phyloP scores from a whole-genome alignment of 2,329 filamentous ascomycete genomes.

The Metarhizium guizhouense region DNA sequence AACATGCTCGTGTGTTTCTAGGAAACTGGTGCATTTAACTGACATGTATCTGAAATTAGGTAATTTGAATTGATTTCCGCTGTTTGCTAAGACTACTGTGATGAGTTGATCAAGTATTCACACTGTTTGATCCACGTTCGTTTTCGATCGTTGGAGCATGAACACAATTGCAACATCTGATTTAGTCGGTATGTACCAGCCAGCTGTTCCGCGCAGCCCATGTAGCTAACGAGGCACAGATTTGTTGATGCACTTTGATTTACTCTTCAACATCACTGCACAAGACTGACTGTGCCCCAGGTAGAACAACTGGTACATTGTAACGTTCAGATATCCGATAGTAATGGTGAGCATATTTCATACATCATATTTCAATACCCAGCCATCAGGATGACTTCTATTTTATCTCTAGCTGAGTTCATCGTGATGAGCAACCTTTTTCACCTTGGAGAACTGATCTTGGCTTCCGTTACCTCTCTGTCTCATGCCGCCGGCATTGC shows the following conservation, averaged over 20 bases:
- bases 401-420: constrained; percentile 43
- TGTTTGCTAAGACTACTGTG: constrained; percentile 20
- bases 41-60: constrained; percentile 15
- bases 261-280: background rate
- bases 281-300: background rate
- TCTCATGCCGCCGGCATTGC: background rate
- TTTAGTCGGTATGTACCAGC: constrained; percentile 30
- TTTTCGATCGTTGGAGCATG: constrained; percentile 36
- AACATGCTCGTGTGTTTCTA: constrained; percentile 17
- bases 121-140: constrained; percentile 45
- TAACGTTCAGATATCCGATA: too few relatives aligned
- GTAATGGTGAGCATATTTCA: background rate
- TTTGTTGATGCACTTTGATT: background rate
- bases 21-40: constrained; percentile 15
- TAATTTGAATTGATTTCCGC: constrained; percentile 18
- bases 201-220: background rate
- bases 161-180: constrained; percentile 48
- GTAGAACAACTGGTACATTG: background rate
- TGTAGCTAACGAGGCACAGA: background rate
- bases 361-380: background rate
- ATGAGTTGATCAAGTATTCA: constrained; percentile 47
- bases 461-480: constrained; percentile 4
- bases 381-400: constrained; percentile 40
- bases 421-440: constrained; percentile 42
- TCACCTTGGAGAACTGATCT: constrained; percentile 57